Base-by-base conservation (phyloP, 2,329 filamentous ascomycete species). In the Aureobasidium sp. region DNA sequence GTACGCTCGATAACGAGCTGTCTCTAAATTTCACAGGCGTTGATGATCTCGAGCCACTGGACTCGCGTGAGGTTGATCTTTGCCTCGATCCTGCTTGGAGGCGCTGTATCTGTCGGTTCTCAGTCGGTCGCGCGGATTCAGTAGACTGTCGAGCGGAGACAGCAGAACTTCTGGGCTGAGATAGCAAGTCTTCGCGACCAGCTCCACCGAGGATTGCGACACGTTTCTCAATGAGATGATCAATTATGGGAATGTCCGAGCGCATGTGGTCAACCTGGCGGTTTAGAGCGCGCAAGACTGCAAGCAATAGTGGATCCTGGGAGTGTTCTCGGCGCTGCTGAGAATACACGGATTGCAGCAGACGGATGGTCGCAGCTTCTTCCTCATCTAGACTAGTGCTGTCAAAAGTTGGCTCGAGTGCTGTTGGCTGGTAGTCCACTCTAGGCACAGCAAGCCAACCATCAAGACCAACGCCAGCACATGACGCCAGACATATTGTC, bases 381-480 rank as follows among this genome's bases (percentile, higher is more conserved):
- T 77, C 72, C 2, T 69, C 69, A 56, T 75, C 69, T 25, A 77
- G 65, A 34, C 78, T 74, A 15, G 81, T 80, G 17, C 15, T 27
- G 12, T 45, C 60, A 31, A 42, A 60, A n/a, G 62, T 51, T n/a
- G 68, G 62, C 56, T 68, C 49, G 2, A 69, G n/a, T 77, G 41
- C n/a, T 27, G 47, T 25, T 7, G 14, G 2, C 17, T 63, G 34
- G 15, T 57, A 45, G 15, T 49, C 37, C 11, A 61, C 12, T 9
- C 52, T 44, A 17, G 87, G 85, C 17, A 90, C 86, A 6, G 93
- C 79, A 34, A 97, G 78, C 93, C 94, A 99, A n/a, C 89, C 89
- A 70, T 97, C 91, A 14, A 97, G 81, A 22, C 87, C 85, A 70
- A 96, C 87, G 65, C 90, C 89, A 6, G 91, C 89, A 68, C 94